phyloP scores from a whole-genome alignment of 805 yeast genomes.

The Saccharomycopsis capsularis region DNA sequence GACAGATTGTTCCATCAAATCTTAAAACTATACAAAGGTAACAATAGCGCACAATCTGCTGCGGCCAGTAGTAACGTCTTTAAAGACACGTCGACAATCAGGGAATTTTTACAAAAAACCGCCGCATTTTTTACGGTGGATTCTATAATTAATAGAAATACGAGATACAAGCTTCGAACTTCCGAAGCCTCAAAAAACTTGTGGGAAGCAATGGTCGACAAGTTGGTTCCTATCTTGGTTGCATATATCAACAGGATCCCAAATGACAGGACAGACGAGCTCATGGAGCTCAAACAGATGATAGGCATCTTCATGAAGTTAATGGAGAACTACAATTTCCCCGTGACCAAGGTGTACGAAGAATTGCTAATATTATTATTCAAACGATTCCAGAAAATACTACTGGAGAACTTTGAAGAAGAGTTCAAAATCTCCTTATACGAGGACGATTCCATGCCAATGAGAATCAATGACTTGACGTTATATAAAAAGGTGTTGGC shows the following conservation, averaged over 20 bases:
- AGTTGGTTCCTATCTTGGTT: conserved; percentile 50
- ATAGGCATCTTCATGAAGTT: conserved; percentile 70
- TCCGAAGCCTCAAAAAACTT: conserved; percentile 52
- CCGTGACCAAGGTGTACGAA: conserved; percentile 52
- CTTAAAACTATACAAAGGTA: conserved; percentile 39
- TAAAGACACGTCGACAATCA: conserved; percentile 39
- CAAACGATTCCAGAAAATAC: conserved; percentile 49
- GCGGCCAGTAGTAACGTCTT: conserved; percentile 23
- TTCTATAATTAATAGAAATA: conserved; percentile 54
- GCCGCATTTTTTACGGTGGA: conserved; percentile 77
- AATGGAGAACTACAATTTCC: conserved; percentile 64
- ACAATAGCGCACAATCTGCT: too few species aligned
- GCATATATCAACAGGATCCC: conserved; percentile 23
- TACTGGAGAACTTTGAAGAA: conserved; percentile 46
- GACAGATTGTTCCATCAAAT: conserved; percentile 65
- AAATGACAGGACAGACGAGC: conserved; percentile 38
- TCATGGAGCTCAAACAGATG: conserved; percentile 50
- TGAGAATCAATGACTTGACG: conserved; percentile 52
- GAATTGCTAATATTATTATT: conserved; percentile 49
- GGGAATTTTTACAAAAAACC: conserved; percentile 51
- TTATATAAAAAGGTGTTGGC: conserved; percentile 58
- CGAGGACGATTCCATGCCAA: conserved; percentile 86
- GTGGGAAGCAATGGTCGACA: conserved; percentile 63
- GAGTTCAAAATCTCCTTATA: conserved; percentile 59
- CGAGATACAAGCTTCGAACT: conserved; percentile 55